Conservation (phyloP, 2,329 filamentous ascomycete genomes). For the Colletotrichum tropicicola region DNA sequence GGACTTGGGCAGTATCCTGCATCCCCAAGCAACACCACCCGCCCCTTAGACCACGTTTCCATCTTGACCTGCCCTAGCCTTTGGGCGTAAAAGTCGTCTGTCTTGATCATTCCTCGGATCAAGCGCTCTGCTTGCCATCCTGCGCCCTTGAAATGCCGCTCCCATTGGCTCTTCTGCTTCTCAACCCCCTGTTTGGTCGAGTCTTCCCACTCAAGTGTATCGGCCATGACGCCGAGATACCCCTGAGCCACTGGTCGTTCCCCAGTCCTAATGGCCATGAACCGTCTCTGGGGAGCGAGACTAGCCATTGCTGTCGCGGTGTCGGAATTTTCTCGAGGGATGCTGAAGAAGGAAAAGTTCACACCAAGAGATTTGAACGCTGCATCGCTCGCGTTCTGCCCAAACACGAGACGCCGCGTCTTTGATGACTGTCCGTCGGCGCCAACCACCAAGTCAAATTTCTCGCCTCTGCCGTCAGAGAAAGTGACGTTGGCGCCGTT, state of each 20-base stretch:
- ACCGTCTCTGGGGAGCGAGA: constrained; percentile 41
- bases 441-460: constrained; percentile 61
- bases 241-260: constrained; percentile 45
- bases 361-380: constrained; percentile 31
- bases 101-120: constrained; percentile 47
- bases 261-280: constrained; percentile 51
- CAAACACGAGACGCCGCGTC: constrained; percentile 49
- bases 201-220: constrained; percentile 1
- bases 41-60: constrained; percentile 51
- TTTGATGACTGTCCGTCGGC: constrained; percentile 63
- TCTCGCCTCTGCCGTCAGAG: constrained; percentile 49
- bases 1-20: constrained; percentile 59
- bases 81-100: constrained; percentile 56
- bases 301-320: constrained; percentile 43
- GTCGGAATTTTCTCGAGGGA: constrained; percentile 38
- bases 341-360: constrained; percentile 38
- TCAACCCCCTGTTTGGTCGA: constrained; percentile 30
- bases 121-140: constrained; percentile 57
- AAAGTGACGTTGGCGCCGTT: constrained; percentile 41
- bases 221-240: constrained; percentile 43
- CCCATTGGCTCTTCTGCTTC: constrained; percentile 39
- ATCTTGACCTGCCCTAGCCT: constrained; percentile 55
- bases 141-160: constrained; percentile 34
- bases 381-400: constrained; percentile 32
- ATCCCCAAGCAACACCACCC: constrained; percentile 62